phyloP scores from a whole-genome alignment of 495 filamentous ascomycete genomes.

The Neurospora sublineolata region DNA sequence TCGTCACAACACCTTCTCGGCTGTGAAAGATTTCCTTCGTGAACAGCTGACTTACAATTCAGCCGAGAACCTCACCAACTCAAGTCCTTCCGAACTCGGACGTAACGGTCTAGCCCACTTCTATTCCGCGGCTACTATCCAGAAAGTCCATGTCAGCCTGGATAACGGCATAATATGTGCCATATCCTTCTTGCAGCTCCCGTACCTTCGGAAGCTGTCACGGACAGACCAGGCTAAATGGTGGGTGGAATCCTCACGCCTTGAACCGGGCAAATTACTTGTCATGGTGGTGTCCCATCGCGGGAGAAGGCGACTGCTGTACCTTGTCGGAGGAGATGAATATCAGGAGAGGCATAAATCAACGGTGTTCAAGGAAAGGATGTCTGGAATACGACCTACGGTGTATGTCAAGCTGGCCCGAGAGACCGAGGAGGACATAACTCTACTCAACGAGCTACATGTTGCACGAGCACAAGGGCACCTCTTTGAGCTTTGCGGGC shows the following conservation, averaged over 20 bases:
- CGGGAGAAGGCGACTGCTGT: constrained; percentile 30
- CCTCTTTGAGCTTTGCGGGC: constrained; percentile 19
- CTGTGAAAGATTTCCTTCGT: constrained; percentile 45
- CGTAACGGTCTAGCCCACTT: constrained; percentile 16
- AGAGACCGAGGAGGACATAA: neutral
- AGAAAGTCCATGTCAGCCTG: constrained; percentile 28
- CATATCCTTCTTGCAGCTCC: constrained; percentile 43
- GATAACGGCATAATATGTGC: constrained; percentile 37
- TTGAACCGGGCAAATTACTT: constrained; percentile 45
- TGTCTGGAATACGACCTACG: neutral
- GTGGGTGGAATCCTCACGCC: constrained; percentile 47
- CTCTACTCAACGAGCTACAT: constrained; percentile 1
- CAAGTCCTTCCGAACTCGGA: constrained; percentile 1
- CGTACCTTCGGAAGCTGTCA: constrained; percentile 10
- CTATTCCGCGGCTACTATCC: constrained; percentile 29
- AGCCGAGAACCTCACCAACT: neutral
- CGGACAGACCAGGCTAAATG: constrained; percentile 37
- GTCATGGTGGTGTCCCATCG: constrained; percentile 36
- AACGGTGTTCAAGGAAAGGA: neutral
- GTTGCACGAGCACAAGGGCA: constrained; percentile 1
- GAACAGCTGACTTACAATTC: constrained; percentile 22
- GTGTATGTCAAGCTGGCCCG: neutral
- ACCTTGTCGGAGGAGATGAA: constrained; percentile 31
- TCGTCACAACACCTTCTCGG: constrained; percentile 52
- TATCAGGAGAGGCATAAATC: neutral